phyloP scores from a whole-genome alignment of 306 rosid species.

The Inga oerstediana region DNA sequence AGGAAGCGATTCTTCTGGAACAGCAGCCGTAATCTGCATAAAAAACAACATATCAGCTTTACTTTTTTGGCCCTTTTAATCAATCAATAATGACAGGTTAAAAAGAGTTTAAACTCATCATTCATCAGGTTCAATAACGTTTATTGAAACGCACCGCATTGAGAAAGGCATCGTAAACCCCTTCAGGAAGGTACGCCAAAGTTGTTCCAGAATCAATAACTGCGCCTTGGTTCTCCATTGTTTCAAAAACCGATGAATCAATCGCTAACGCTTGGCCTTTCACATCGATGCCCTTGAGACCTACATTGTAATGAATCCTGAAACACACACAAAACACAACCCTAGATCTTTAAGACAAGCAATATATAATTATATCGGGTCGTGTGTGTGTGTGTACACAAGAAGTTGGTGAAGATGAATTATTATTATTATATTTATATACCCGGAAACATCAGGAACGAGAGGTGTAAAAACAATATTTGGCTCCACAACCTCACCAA shows the following conservation, averaged over 20 bases:
- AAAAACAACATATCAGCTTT: not conserved
- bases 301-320: conserved; percentile 91
- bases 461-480: conserved; percentile 81
- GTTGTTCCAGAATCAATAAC: conserved; percentile 95
- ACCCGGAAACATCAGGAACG: conserved; percentile 66
- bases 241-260: conserved; percentile 62
- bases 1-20: conserved; percentile 43
- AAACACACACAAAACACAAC: conserved; percentile 13
- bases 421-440: not conserved
- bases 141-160: conserved; percentile 52
- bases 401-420: not conserved
- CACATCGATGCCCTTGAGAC: conserved; percentile 85
- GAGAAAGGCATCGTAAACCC: conserved; percentile 66
- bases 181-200: conserved; percentile 86
- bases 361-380: not conserved
- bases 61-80: not conserved
- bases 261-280: conserved; percentile 62
- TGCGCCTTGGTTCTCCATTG: conserved; percentile 76
- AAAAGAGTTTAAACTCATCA: not conserved
- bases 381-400: too few relatives aligned
- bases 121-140: too few relatives aligned
- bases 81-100: conserved; percentile 18
- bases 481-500: conserved; percentile 88
- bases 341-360: not conserved
- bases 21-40: conserved; percentile 55